Percentiles rank a stretch among this genome's conserved stretches.
Evolutionary conservation across 139 green algal species (phyloP).

Genomic region (Pseudopediastrum boryanum): DNA sequence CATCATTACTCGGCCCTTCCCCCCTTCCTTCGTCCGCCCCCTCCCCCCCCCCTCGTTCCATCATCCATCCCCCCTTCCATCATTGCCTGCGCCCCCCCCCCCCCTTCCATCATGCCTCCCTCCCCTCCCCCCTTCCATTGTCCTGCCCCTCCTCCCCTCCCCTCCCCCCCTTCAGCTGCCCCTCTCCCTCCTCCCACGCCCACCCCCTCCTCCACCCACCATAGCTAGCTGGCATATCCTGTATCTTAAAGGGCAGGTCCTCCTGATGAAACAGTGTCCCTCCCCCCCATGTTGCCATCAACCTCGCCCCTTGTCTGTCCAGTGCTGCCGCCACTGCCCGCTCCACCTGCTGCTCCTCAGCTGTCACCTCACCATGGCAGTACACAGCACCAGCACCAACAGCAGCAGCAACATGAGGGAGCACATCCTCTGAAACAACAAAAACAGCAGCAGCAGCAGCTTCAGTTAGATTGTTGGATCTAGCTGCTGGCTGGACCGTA

Average conservation of each 20-base stretch:
- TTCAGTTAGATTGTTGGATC: no score
- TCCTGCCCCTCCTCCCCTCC: no score
- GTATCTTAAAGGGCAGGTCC: constrained; percentile 77
- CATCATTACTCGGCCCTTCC: no score
- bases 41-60: no score
- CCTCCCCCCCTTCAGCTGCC: no score
- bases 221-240: constrained; percentile 47
- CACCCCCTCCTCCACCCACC: constrained; percentile 2
- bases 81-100: no score
- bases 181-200: no score
- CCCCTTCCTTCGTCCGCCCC: no score
- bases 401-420: constrained; percentile 36
- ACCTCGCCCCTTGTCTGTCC: constrained; percentile 50
- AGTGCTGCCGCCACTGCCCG: constrained; percentile 52
- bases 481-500: no score
- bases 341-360: constrained; percentile 70
- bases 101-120: no score
- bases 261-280: constrained; percentile 72
- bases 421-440: constrained; percentile 50
- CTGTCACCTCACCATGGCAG: constrained; percentile 76
- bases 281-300: constrained; percentile 57
- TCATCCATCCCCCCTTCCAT: no score
- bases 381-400: constrained; percentile 65
- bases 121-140: no score
- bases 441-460: neutral